phyloP scores from a whole-genome alignment of 73 alveolate genomes.

The Symbiodinium natans region DNA sequence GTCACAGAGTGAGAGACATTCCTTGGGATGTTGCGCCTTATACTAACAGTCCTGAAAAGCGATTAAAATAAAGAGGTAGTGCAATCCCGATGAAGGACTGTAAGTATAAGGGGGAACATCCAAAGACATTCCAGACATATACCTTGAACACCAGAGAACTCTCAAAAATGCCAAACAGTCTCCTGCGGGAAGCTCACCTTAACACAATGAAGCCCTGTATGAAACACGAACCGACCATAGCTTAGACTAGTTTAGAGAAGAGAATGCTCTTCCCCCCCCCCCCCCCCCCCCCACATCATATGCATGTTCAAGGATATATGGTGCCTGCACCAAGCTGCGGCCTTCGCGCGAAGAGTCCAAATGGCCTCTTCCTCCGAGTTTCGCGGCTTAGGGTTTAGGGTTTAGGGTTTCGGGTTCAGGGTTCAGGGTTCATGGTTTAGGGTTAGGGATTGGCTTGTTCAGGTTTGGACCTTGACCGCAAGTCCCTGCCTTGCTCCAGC shows the following conservation, averaged over 20 bases:
- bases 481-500: too few species aligned
- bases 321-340: neutral
- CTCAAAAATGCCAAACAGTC: neutral
- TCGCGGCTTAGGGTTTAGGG: too few species aligned
- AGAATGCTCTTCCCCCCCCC: too few species aligned
- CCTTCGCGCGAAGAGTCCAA: slow-evolving; percentile 47
- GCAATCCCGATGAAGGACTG: neutral
- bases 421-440: too few species aligned
- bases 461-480: too few species aligned
- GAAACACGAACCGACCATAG: neutral
- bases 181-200: neutral
- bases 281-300: neutral
- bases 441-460: too few species aligned
- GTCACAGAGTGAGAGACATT: neutral
- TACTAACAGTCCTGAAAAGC: too few species aligned
- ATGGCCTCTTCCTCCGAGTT: slow-evolving; percentile 50
- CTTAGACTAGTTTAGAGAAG: neutral
- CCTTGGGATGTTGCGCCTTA: too few species aligned
- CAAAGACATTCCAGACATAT: neutral
- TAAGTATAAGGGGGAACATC: neutral
- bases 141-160: neutral
- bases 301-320: neutral
- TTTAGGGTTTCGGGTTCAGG: neutral
- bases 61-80: neutral
- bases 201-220: neutral